Base-by-base conservation (phyloP, 148 eudicot genomes). In the Pharnaceum exiguum region DNA sequence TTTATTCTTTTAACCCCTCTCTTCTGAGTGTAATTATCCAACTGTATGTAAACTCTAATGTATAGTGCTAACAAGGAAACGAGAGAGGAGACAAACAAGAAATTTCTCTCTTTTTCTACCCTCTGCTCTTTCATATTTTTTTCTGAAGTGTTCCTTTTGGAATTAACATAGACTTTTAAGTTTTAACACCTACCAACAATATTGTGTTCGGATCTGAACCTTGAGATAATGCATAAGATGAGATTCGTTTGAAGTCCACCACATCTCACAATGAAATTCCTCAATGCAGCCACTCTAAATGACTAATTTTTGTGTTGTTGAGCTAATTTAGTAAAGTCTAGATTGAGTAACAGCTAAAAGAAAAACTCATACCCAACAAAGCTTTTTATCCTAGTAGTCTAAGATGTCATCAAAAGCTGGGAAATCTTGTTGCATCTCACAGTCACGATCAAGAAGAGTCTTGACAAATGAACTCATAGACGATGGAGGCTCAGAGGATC, bases 391-490 rank as follows among this genome's bases (percentile, higher is more conserved):
- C 66, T 64, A 82, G 63, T 69, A 82, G 56, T 78, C 69, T 59
- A 74, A 72, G 58, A 70, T 78, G 26, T 74, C 87, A 59, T 71
- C 77, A 57, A 82, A 75, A 65, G 70, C 70, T 25, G 89, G 89
- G 55, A 85, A 82, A 28, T 73, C 81, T 43, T 66, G 36, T 61
- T 71, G 78, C 77, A 85, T 76, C 54, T 82, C 73, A 4, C 61
- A 73, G 55, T 89, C 89, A 50, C 54, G 82, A 30, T 87, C 85
- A 56, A 89, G 62, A 58, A 89, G 87, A 15, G 77, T 46, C 65
- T 89, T 82, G 35, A 89, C 80, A 67, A 89, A 89, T 5, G 87
- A 76, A 54, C 73, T 77, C 21, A 51, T 81, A 19, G 81, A 49
- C 27, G 78, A 66, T 15, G 87, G 67, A 67, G 62, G 55, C 42